Base-by-base conservation (phyloP, 169 alveolate genomes). In the Neospora caninum region DNA sequence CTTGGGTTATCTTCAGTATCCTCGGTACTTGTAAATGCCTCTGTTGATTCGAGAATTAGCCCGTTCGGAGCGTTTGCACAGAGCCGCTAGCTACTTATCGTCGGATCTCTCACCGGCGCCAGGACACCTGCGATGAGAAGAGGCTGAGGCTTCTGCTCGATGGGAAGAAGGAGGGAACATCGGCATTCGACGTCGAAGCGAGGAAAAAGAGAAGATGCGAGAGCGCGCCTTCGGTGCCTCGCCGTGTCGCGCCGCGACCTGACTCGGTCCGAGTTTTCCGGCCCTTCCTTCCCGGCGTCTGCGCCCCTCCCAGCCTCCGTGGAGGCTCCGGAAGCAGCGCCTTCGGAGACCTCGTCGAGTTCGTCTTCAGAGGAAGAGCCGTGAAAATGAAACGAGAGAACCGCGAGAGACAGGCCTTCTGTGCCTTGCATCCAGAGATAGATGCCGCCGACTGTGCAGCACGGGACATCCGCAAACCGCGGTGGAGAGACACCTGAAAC, bases 81-180 rank as follows among this genome's bases (percentile, higher is more conserved):
- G n/a, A n/a, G n/a, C n/a, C n/a, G n/a, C n/a, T n/a, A n/a, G n/a
- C n/a, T n/a, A n/a, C n/a, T n/a, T n/a, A n/a, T n/a, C n/a, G n/a
- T n/a, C n/a, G n/a, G n/a, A n/a, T n/a, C n/a, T n/a, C 80, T 31
- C 39, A 92, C 94, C 87, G 86, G 91, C 31, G 91, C 91, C 38
- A 64, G 34, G 80, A 92, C 54, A 31, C 94, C 94, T 41, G 58
- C 78, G 73, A 92, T 92, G 43, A 54, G 86, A 10, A 92, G 92
- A 36, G 94, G 94, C 87, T 92, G 94, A 29, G 94, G 94, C 45
- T 84, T 69, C 34, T 87, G 69, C 87, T 92, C 94, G n/a, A 92
- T 80, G 31, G 84, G 94, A 31, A 92, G 94, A 31, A 83, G 91
- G 91, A 92, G 80, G 31, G 92, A 78, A 18, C 87, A 92, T 20